phyloP scores from a whole-genome alignment of 352 stramenopile genomes.

The Plasmopara halstedii region DNA sequence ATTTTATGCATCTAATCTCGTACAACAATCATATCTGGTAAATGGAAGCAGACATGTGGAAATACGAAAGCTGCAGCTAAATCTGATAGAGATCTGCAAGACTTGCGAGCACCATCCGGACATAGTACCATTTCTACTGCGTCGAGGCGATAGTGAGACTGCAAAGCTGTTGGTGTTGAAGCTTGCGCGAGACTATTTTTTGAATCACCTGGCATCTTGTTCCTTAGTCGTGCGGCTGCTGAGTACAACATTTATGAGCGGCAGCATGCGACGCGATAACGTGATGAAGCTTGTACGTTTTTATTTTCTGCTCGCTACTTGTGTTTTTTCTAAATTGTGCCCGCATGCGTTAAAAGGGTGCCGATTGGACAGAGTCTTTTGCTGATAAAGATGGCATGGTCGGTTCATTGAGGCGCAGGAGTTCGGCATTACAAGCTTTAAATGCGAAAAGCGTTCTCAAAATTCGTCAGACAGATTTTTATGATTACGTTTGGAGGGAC shows the following conservation, averaged over 20 bases:
- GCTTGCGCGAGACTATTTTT: constrained; percentile 43
- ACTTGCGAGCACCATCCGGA: constrained; percentile 51
- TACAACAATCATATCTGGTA: constrained; percentile 34
- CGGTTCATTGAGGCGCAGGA: background rate
- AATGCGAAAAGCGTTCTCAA: constrained; percentile 40
- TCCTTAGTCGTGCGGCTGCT: constrained; percentile 30
- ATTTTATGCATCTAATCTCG: constrained; percentile 58
- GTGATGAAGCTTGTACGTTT: constrained; percentile 28
- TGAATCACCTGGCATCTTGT: constrained; percentile 40
- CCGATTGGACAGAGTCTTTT: too few species aligned
- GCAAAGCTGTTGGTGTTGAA: constrained; percentile 45
- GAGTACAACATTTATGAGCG: constrained; percentile 30
- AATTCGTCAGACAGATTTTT: constrained; percentile 56
- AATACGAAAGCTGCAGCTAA: constrained; percentile 62
- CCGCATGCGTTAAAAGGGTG: constrained; percentile 4
- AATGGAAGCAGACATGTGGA: constrained; percentile 32
- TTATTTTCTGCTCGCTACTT: constrained; percentile 5
- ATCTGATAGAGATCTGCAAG: constrained; percentile 45
- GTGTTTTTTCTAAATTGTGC: constrained; percentile 1
- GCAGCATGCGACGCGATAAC: constrained; percentile 21
- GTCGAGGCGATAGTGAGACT: constrained; percentile 34
- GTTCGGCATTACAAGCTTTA: constrained; percentile 7
- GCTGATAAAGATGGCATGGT: too few species aligned
- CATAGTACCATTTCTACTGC: constrained; percentile 62
- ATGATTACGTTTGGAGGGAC: constrained; percentile 38